These are phyloP conservation scores for Penicillium corylophilum DNA, from an alignment of 2,329 filamentous ascomycete genomes.

Conservation along the genomic window DNA sequence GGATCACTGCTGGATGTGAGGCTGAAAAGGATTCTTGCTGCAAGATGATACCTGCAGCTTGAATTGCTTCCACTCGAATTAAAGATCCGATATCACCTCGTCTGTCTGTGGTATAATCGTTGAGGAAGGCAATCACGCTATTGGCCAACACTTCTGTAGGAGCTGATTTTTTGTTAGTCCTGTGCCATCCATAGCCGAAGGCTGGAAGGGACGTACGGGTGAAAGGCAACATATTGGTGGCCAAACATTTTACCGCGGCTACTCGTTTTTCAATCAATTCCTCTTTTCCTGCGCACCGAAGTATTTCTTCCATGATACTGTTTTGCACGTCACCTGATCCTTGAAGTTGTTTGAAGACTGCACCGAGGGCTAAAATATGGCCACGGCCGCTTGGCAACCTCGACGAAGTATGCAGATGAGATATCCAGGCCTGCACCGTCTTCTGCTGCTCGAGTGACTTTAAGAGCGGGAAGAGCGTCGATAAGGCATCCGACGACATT, in stretches of 20 bases:
- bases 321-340: conserved; percentile 22
- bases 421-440: conserved; percentile 42
- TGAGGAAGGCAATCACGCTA: conserved; percentile 51
- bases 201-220: conserved; percentile 29
- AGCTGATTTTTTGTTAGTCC: conserved; percentile 27
- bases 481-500: conserved; percentile 41
- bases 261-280: conserved; percentile 44
- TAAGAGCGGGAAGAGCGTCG: conserved; percentile 41
- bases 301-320: conserved; percentile 33
- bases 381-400: conserved; percentile 43
- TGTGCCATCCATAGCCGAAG: neutral
- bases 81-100: conserved; percentile 88
- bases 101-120: conserved; percentile 88
- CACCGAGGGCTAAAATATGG: conserved; percentile 44
- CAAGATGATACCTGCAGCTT: conserved; percentile 53
- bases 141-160: conserved; percentile 28
- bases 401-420: conserved; percentile 36
- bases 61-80: conserved; percentile 75
- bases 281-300: conserved; percentile 36
- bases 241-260: conserved; percentile 41
- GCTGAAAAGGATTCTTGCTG: conserved; percentile 14
- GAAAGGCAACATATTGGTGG: conserved; percentile 37
- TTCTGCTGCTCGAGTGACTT: conserved; percentile 30
- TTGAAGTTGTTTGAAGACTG: conserved; percentile 37
- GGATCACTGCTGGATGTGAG: conserved; percentile 16